Base-by-base conservation (phyloP, 768 basidiomycete genomes). In the Leccinum sublutescens region DNA sequence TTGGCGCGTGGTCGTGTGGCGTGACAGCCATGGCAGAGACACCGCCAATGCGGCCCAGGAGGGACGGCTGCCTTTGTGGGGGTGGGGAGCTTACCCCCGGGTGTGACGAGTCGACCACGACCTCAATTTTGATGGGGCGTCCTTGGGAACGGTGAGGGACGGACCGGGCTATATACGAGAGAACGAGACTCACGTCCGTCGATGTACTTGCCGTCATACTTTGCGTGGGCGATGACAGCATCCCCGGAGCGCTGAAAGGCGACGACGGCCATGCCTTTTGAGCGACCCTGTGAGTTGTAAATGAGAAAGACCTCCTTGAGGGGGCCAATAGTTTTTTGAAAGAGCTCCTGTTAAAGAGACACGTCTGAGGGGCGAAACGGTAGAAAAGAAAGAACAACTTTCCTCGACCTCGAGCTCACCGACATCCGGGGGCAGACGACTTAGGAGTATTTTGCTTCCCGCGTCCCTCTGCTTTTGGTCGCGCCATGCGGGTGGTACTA, bases 201-300 rank as follows among this genome's bases (percentile, higher is more conserved):
- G 21, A 92, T 83, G 53, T 89, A 81, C 74, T 89, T 89, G 49
- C 88, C 88, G 63, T 91, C 78, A 65, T 89, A 92, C 73, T 88
- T 91, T 25, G 76, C 68, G 40, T 82, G 81, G 9, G 90, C 90
- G 43, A 82, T 62, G 2, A 69, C 74, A 8, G 90, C 90, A 71
- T 90, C 87, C 1, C 79, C 84, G 8, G 80, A 61, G 33, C 85
- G 80, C 64, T 85, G 80, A 66, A 92, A 92, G 0, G 77, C 66
- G 3, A 91, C 86, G 14, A 92, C 71, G 2, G 90, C 89, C 89
- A 91, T 91, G 19, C 90, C 90, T 66, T 89, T 91, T 49, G 89
- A 88, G 55, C 78, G 80, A 0, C 85, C 89, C 65, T 89, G 85
- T 3, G 82, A 84, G 70, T 91, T 92, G 76, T 88, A 87, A 17